Evolutionary conservation across 2,329 filamentous ascomycete genomes (phyloP), one percentile per base, ranked within the genome.

Genomic region (Phaeosphaeria sp.): DNA sequence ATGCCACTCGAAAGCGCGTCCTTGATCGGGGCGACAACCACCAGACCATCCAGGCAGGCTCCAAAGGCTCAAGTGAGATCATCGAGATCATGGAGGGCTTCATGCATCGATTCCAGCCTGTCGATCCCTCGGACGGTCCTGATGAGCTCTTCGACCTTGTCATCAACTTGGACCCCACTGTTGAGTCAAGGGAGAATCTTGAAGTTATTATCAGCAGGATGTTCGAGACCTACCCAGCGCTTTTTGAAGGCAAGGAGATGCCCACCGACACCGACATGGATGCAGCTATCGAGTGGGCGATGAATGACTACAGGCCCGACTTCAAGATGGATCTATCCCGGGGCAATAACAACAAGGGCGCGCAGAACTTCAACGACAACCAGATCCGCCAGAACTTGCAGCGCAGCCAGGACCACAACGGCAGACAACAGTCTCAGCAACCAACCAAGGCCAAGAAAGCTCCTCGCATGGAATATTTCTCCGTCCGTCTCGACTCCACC

Each of bases 61-160:
- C 87, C 46, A 90, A 91, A 55, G 86, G 90, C 45, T 78, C 83
- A 47, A 80, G 84, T 18, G 94, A 97, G 75, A 91, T 95, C 54
- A 82, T 95, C 47, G 86, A 87, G 5, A 96, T 99, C 67, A 98
- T 99, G 95, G 91, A 97, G 67, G 92, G 92, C 2, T 99, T 99
- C 78, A 83, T 99, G 64, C 78, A 86, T 13, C 88, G 95, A 36
- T 98, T 97, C 73, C 91, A 99, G 79, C 86, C 89, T 20, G 83
- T 93, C 57, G 86, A 93, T 63, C 80, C 84, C 0, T 83, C 87
- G 18, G 79, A 79, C 7, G 76, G 80, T n/a, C 93, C 95, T 0
- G 95, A 99, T 72, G 83, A 89, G 62, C 84, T 85, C 6, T 99
- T 99, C 68, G 92, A 97, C 71, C 80, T 87, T 3, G 82, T 96